phyloP scores from a whole-genome alignment of 176 grass and related monocot genomes.

The Aegilops speltoides region DNA sequence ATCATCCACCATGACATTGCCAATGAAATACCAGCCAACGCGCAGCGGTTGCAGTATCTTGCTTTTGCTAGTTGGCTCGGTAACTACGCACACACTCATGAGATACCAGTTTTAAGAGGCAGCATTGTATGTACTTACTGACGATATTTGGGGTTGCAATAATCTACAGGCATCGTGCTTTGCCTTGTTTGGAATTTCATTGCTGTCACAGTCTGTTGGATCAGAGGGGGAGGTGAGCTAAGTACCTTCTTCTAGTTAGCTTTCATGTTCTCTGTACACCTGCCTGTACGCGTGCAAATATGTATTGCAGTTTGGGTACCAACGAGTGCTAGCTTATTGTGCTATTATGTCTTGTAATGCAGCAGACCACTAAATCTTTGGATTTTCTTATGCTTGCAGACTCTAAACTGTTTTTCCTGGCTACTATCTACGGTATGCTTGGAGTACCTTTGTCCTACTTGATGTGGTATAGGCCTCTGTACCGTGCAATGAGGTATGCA shows the following conservation, averaged over 20 bases:
- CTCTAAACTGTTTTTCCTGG: conserved; percentile 91
- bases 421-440: conserved; percentile 83
- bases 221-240: conserved; percentile 88
- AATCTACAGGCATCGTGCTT: conserved; percentile 76
- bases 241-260: conserved; percentile 15
- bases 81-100: conserved; percentile 10
- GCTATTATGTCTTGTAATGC: neutral
- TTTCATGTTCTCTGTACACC: neutral
- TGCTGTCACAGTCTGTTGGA: conserved; percentile 87
- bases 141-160: conserved; percentile 10
- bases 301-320: conserved; percentile 1
- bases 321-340: neutral
- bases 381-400: conserved; percentile 42
- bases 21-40: conserved; percentile 85
- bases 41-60: conserved; percentile 82
- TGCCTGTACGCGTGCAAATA: neutral
- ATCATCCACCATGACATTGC: conserved; percentile 94
- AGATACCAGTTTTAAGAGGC: neutral
- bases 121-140: neutral
- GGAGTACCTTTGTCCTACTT: conserved; percentile 86
- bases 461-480: conserved; percentile 93
- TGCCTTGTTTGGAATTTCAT: conserved; percentile 88
- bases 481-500: conserved; percentile 86
- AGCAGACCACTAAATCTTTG: conserved; percentile 12
- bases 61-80: conserved; percentile 91